A percentile compares a stretch with the other conserved stretches of the same genome.
Evolutionary conservation across 2,329 filamentous ascomycete genomes (phyloP).

Genomic region (Aureobasidium sp.): DNA sequence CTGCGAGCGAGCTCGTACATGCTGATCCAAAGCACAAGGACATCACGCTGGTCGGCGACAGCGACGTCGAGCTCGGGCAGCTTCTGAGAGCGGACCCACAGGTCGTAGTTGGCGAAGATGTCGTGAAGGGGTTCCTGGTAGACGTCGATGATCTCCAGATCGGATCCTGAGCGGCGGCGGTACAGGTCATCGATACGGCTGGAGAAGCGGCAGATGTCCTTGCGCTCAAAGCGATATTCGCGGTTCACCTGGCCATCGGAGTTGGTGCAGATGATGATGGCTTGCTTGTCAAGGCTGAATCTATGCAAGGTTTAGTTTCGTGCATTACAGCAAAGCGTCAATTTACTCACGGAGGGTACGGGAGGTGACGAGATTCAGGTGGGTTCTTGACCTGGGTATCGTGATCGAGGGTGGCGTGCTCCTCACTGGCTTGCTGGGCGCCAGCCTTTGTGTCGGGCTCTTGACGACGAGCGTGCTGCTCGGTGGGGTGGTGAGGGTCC

Average conservation of each 20-base stretch:
- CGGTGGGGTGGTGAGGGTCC: conserved; percentile 1
- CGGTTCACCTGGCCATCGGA: neutral
- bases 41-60: neutral
- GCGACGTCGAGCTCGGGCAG: neutral
- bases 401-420: neutral
- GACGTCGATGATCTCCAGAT: neutral
- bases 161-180: neutral
- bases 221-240: neutral
- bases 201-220: neutral
- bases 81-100: neutral
- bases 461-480: neutral
- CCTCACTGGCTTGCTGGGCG: neutral
- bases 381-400: neutral
- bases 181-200: neutral
- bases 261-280: neutral
- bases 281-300: neutral
- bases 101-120: conserved; percentile 10
- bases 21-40: neutral
- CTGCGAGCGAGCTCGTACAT: neutral
- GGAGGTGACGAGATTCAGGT: neutral
- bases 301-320: neutral
- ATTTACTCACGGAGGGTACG: neutral
- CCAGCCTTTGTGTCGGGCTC: neutral
- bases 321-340: neutral
- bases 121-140: neutral